Percentiles rank a stretch among this genome's conserved stretches.
These are phyloP conservation scores for Phytomonas sp. DNA, from an alignment of 208 protist genomes.

Conservation along the genomic window DNA sequence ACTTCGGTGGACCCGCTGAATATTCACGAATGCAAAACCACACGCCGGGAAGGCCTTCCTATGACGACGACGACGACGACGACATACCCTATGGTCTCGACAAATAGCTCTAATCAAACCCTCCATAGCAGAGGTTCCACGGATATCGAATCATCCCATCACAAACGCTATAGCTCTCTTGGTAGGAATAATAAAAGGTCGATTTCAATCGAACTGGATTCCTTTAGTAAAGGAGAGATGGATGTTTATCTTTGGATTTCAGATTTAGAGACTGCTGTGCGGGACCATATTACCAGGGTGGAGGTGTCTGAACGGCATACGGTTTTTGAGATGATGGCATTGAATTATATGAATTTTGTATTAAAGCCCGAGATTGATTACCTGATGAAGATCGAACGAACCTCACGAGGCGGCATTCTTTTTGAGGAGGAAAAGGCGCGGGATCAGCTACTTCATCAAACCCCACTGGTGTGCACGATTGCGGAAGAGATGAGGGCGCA, in stretches of 20 bases:
- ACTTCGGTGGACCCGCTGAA: too few species aligned
- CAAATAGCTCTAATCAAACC: too few species aligned
- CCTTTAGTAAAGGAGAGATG: slow-evolving; percentile 13
- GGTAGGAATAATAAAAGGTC: not conserved
- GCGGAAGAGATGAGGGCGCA: slow-evolving; percentile 23
- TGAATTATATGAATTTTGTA: slow-evolving; percentile 68
- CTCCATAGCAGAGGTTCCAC: too few species aligned
- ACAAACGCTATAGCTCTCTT: not conserved
- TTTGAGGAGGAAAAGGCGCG: slow-evolving; percentile 51
- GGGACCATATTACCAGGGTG: slow-evolving; percentile 31
- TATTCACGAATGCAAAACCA: too few species aligned
- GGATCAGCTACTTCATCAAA: slow-evolving; percentile 41
- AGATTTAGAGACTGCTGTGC: slow-evolving; percentile 36
- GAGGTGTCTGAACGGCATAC: slow-evolving; percentile 60
- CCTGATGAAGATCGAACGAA: slow-evolving; percentile 33
- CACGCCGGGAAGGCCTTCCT: too few species aligned
- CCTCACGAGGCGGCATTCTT: slow-evolving; percentile 21
- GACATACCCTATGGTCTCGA: not conserved
- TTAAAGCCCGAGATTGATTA: slow-evolving; percentile 61
- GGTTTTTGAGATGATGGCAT: slow-evolving; percentile 64
- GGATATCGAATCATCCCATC: too few species aligned
- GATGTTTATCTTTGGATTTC: slow-evolving; percentile 12
- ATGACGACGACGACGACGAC: not conserved
- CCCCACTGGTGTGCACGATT: slow-evolving; percentile 23
- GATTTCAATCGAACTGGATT: slow-evolving; percentile 17